Conservation (phyloP, 768 basidiomycete genomes). For the Dendrothele bispora region DNA sequence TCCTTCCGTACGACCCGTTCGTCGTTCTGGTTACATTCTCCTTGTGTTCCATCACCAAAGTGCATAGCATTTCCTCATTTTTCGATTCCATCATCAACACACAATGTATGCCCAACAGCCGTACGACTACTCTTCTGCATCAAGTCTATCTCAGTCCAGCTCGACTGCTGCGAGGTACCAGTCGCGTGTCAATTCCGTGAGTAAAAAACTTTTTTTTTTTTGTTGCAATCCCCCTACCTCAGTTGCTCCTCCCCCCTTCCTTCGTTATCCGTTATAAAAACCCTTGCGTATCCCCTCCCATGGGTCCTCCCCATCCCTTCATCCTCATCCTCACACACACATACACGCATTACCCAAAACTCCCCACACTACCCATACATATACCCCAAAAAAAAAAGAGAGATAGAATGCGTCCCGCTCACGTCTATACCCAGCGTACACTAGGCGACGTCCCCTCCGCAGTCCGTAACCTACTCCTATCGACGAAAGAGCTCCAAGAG, state of each 20-base stretch:
- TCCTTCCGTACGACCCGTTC: too few relatives aligned
- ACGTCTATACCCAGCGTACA: slow-evolving; percentile 1
- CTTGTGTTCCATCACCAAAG: too few relatives aligned
- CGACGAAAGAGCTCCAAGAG: slow-evolving; percentile 11
- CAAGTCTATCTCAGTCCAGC: slow-evolving; percentile 4
- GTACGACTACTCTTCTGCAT: slow-evolving; percentile 1
- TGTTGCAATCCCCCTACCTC: not conserved
- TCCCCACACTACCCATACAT: too few relatives aligned
- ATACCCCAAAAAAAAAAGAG: too few relatives aligned
- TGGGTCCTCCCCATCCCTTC: not conserved
- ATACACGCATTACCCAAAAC: not conserved
- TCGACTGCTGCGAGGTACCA: slow-evolving; percentile 1
- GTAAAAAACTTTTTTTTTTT: not conserved
- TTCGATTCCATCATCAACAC: too few relatives aligned
- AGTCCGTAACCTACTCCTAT: slow-evolving; percentile 11
- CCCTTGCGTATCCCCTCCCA: not conserved
- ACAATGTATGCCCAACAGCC: slow-evolving; percentile 8
- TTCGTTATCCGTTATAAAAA: not conserved
- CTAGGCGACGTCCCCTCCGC: slow-evolving; percentile 10
- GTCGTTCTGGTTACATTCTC: too few relatives aligned
- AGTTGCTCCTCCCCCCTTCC: not conserved
- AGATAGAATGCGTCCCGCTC: too few relatives aligned
- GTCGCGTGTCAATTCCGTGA: slow-evolving; percentile 7
- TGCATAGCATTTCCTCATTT: too few relatives aligned
- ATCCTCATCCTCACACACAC: not conserved